These are phyloP conservation scores for Alopecurus myosuroides DNA, from an alignment of 176 grass and related monocot genomes.

Conservation along the genomic window DNA sequence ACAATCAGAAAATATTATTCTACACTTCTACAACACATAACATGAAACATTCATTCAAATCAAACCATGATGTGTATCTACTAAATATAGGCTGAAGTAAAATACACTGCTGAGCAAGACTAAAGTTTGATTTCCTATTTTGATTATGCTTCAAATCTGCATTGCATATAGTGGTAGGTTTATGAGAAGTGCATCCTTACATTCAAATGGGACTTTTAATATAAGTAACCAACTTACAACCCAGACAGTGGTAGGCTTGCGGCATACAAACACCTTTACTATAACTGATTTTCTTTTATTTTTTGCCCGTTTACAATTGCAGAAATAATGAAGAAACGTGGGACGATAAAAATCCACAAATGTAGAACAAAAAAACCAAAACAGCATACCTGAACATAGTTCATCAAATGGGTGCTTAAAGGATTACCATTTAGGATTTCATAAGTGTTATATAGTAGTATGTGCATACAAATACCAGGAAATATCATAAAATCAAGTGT, in stretches of 20 bases:
- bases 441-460: not conserved
- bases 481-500: not conserved
- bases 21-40: slow-evolving; percentile 5
- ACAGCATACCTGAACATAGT: not conserved
- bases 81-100: not conserved
- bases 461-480: not conserved
- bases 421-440: not conserved
- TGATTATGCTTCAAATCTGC: not conserved
- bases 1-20: slow-evolving; percentile 9
- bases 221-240: not conserved
- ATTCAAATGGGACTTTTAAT: not conserved
- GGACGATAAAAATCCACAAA: not conserved
- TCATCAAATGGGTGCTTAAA: not conserved
- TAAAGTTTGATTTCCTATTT: not conserved
- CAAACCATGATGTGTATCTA: not conserved
- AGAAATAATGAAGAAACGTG: not conserved
- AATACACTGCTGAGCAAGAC: not conserved
- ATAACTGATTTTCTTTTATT: not conserved
- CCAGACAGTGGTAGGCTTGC: not conserved
- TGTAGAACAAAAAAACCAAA: not conserved
- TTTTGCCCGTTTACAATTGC: not conserved
- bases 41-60: not conserved
- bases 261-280: not conserved
- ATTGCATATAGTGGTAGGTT: not conserved
- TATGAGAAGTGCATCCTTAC: not conserved